phyloP scores from a whole-genome alignment of 805 yeast genomes.

The Barnettozyma populi region DNA sequence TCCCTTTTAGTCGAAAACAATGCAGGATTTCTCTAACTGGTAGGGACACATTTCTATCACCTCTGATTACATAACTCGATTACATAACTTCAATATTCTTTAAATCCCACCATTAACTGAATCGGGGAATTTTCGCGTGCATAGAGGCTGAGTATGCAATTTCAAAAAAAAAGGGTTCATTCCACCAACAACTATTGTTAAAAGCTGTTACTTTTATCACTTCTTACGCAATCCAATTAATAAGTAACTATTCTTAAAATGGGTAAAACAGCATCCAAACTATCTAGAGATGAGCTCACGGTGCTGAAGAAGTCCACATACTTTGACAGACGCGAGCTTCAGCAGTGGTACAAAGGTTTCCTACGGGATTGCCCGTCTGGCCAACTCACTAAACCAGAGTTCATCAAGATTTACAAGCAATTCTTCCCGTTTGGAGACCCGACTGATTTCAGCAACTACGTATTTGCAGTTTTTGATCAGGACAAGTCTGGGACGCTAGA shows the following conservation, averaged over 20 bases:
- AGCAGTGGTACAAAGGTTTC: constrained; percentile 98
- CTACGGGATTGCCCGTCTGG: constrained; percentile 92
- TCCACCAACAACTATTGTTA: too few species aligned
- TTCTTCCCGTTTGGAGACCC: constrained; percentile 99
- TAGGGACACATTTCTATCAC: neutral
- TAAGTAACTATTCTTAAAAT: constrained; percentile 30
- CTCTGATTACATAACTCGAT: too few species aligned
- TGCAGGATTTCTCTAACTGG: neutral
- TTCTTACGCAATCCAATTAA: too few species aligned
- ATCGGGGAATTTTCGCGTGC: neutral
- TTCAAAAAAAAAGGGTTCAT: too few species aligned
- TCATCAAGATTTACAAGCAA: constrained; percentile 87
- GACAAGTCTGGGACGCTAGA: constrained; percentile 78
- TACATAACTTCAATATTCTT: too few species aligned
- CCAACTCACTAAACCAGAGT: constrained; percentile 78
- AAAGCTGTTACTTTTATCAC: too few species aligned
- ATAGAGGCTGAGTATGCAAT: neutral
- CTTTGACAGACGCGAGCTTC: constrained; percentile 88
- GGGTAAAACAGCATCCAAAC: constrained; percentile 94
- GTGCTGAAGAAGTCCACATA: constrained; percentile 80
- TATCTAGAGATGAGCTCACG: constrained; percentile 84
- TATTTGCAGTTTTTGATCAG: constrained; percentile 84
- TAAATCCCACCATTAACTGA: too few species aligned
- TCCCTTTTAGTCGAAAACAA: neutral
- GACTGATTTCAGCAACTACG: constrained; percentile 78